A percentile compares a stretch with the other conserved stretches of the same genome.
Conservation (phyloP, 805 yeast genomes). For the Lipomyces anomalus region DNA sequence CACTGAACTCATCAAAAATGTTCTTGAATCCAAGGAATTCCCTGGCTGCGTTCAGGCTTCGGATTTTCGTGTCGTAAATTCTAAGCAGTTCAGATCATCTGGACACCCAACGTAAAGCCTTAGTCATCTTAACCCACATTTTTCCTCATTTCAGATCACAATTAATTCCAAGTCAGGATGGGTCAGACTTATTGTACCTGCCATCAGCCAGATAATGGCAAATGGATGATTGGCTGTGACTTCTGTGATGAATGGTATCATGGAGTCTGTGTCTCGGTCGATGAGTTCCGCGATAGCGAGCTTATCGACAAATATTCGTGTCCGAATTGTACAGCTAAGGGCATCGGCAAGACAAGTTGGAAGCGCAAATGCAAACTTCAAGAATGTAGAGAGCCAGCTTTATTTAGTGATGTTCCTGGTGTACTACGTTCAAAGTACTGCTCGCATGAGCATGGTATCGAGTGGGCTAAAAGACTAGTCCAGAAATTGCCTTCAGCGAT, state of each 20-base stretch:
- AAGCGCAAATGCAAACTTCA: constrained; percentile 65
- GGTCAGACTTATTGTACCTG: constrained; percentile 61
- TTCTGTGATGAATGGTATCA: constrained; percentile 96
- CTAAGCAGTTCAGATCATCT: too few relatives aligned
- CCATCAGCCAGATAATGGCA: constrained; percentile 69
- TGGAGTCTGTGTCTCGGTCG: constrained; percentile 65
- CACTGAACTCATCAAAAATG: too few relatives aligned
- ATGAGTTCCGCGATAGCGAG: constrained; percentile 41
- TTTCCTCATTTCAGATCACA: too few relatives aligned
- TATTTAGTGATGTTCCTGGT: constrained; percentile 3
- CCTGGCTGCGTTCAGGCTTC: too few relatives aligned
- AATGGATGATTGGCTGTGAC: constrained; percentile 89
- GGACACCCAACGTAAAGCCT: too few relatives aligned
- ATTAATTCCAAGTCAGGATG: too few relatives aligned
- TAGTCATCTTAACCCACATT: too few relatives aligned
- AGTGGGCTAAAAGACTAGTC: constrained; percentile 31
- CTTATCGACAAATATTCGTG: constrained; percentile 66
- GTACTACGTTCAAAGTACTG: constrained; percentile 61
- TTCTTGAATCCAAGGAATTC: too few relatives aligned
- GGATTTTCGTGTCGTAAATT: too few relatives aligned
- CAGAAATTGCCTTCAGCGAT: constrained; percentile 25
- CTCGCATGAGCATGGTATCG: constrained; percentile 59
- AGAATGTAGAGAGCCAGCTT: constrained; percentile 50
- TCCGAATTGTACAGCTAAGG: constrained; percentile 55
- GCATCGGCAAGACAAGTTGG: constrained; percentile 53